phyloP scores from a whole-genome alignment of 345 rosid species.

The Garcia nutans region DNA sequence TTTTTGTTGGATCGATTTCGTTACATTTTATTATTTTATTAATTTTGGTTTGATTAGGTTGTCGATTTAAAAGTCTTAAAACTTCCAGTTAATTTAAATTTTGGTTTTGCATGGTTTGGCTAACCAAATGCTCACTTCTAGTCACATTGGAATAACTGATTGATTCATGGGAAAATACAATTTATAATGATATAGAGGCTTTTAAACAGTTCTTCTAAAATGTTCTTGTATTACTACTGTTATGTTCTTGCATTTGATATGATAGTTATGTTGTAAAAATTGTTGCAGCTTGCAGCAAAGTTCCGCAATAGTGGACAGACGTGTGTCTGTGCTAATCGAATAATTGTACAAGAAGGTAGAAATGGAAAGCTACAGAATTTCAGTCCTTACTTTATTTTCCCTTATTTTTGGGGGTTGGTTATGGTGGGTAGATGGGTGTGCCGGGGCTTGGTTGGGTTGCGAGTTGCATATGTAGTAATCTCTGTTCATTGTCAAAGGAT shows the following conservation, averaged over 20 bases:
- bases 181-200: not conserved
- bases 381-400: not conserved
- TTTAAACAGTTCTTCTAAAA: not conserved
- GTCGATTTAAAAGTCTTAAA: too few species aligned
- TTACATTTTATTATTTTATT: too few species aligned
- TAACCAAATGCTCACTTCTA: too few species aligned
- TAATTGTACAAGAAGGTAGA: slow-evolving; percentile 94
- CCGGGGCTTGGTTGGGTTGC: too few species aligned
- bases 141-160: not conserved
- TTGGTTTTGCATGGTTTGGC: too few species aligned
- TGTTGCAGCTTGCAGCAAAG: slow-evolving; percentile 86
- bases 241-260: not conserved
- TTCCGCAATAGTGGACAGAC: slow-evolving; percentile 97
- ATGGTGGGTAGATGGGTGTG: too few species aligned
- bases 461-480: not conserved
- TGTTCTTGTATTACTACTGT: not conserved
- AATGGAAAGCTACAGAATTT: slow-evolving; percentile 3
- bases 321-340: slow-evolving; percentile 92
- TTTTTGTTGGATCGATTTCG: too few species aligned
- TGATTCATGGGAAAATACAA: not conserved
- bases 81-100: too few species aligned
- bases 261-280: slow-evolving; percentile 9
- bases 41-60: too few species aligned
- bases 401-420: too few species aligned
- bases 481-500: not conserved